These are phyloP conservation scores for Cutaneotrichosporon dermatis DNA, from an alignment of 1,284 basidiomycete species.

Conservation along the genomic window DNA sequence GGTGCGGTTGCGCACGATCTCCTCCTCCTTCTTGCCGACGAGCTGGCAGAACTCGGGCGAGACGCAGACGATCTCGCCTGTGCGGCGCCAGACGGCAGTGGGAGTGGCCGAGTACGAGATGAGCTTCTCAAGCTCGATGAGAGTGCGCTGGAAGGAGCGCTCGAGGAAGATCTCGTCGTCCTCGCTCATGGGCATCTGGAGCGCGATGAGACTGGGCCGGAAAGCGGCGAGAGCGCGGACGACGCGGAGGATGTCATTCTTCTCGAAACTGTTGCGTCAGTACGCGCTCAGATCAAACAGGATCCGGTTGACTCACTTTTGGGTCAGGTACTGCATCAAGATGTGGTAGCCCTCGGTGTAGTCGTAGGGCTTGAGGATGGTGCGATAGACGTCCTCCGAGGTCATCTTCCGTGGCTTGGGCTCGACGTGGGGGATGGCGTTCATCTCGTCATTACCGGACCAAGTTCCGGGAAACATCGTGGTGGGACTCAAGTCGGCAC, in stretches of 20 bases:
- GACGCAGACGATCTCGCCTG: conserved; percentile 94
- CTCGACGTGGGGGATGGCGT: conserved; percentile 1
- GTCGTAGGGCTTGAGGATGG: conserved; percentile 50
- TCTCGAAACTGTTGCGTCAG: conserved; percentile 63
- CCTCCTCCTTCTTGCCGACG: conserved; percentile 79
- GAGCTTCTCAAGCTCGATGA: conserved; percentile 91
- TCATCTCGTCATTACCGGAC: not conserved
- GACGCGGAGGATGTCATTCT: conserved; percentile 88
- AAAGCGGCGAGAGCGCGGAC: conserved; percentile 92
- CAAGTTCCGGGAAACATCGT: conserved; percentile 6
- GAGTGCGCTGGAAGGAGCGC: conserved; percentile 86
- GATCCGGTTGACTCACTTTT: conserved; percentile 46
- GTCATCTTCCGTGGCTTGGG: conserved; percentile 17
- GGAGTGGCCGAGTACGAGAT: conserved; percentile 98
- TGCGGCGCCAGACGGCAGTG: conserved; percentile 96
- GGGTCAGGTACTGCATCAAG: conserved; percentile 83
- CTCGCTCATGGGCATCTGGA: conserved; percentile 88
- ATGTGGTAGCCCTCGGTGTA: conserved; percentile 93
- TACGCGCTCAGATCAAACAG: too few relatives aligned
- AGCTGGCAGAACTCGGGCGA: conserved; percentile 95
- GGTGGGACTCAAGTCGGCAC: conserved; percentile 6
- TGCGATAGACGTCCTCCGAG: conserved; percentile 18
- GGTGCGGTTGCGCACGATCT: conserved; percentile 68
- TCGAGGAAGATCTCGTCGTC: conserved; percentile 95
- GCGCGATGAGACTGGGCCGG: conserved; percentile 87